Evolutionary conservation across 1,284 basidiomycete genomes (phyloP).

Genomic region (Cryptococcus floricola): DNA sequence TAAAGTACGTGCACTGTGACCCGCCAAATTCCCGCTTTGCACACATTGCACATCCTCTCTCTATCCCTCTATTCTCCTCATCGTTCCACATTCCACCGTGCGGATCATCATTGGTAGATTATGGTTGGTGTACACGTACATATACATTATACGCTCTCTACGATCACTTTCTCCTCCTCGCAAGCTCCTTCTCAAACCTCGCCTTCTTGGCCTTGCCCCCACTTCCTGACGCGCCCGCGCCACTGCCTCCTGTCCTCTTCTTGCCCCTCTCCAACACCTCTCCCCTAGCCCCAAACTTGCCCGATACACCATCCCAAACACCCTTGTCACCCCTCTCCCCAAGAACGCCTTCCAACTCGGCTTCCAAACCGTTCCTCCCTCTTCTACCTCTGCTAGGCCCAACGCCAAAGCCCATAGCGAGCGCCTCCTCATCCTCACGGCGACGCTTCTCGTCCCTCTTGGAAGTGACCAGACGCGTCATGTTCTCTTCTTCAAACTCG

Average conservation of each 20-base stretch:
- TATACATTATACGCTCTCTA: neutral
- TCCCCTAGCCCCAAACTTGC: constrained; percentile 53
- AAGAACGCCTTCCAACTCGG: constrained; percentile 78
- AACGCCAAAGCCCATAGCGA: constrained; percentile 70
- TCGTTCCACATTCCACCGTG: too few species aligned
- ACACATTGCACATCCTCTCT: neutral
- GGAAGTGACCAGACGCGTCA: constrained; percentile 84
- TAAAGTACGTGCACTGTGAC: neutral
- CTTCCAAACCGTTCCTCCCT: constrained; percentile 67
- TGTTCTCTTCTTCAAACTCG: constrained; percentile 94
- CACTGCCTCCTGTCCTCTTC: constrained; percentile 47
- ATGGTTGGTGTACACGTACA: neutral
- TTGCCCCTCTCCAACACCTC: constrained; percentile 36
- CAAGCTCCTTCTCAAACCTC: constrained; percentile 65
- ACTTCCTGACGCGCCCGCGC: constrained; percentile 27
- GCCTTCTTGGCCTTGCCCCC: constrained; percentile 61
- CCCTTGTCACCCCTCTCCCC: constrained; percentile 54
- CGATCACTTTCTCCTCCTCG: constrained; percentile 4
- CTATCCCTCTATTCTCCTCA: neutral
- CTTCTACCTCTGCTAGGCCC: constrained; percentile 53
- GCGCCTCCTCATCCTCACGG: constrained; percentile 80
- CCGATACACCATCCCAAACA: constrained; percentile 50
- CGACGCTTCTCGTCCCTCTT: constrained; percentile 80
- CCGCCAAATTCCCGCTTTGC: too few species aligned
- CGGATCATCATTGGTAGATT: too few species aligned